A percentile compares a stretch with the other conserved stretches of the same genome.
Conservation (phyloP, 202 grass and related monocot genomes). For the Zizania palustris region DNA sequence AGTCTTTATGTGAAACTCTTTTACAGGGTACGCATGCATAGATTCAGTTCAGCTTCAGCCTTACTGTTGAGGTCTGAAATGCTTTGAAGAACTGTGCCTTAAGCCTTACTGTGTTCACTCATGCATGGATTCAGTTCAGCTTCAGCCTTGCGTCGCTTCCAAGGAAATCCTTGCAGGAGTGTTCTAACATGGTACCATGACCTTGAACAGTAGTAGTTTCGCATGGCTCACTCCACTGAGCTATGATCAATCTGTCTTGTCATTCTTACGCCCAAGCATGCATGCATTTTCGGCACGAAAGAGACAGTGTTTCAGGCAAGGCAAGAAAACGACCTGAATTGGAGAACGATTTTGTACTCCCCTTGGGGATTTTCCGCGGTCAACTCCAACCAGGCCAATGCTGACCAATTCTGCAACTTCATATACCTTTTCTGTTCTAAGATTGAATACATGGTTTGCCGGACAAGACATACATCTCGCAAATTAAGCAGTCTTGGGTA, state of each 20-base stretch:
- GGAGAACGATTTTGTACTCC: slow-evolving; percentile 25
- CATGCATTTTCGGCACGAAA: slow-evolving; percentile 1
- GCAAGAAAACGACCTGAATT: slow-evolving; percentile 35
- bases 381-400: slow-evolving; percentile 38
- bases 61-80: not conserved
- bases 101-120: not conserved
- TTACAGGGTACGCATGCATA: too few species aligned
- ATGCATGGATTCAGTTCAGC: not conserved
- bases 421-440: not conserved
- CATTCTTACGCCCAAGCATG: not conserved
- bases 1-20: not conserved
- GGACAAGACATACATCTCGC: too few species aligned
- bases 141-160: slow-evolving; percentile 37
- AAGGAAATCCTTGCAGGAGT: slow-evolving; percentile 19
- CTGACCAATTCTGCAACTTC: slow-evolving; percentile 18
- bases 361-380: slow-evolving; percentile 5
- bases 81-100: not conserved
- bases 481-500: slow-evolving; percentile 3
- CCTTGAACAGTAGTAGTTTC: not conserved
- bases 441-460: not conserved
- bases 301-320: slow-evolving; percentile 24
- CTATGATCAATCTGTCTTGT: slow-evolving; percentile 30
- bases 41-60: not conserved
- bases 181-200: not conserved
- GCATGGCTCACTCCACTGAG: not conserved